These are phyloP conservation scores for Oleoguttula mirabilis DNA, from an alignment of 495 filamentous ascomycete species.

Conservation along the genomic window DNA sequence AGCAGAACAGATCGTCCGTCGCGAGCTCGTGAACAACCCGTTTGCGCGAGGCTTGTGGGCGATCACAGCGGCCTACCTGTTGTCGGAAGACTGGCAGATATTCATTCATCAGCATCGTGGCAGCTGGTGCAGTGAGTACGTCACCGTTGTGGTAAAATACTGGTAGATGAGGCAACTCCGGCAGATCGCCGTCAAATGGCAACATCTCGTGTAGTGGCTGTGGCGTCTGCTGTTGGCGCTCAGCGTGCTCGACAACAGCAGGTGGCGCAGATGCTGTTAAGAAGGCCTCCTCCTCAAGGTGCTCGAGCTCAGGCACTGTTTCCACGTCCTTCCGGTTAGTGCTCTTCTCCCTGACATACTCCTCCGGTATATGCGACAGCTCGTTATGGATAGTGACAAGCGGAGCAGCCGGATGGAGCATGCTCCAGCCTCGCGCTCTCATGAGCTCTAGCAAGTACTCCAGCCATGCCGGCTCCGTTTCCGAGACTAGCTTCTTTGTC, in stretches of 20 bases:
- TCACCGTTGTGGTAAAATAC: constrained; percentile 22
- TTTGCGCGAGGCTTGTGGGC: constrained; percentile 13
- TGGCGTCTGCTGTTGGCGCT: constrained; percentile 14
- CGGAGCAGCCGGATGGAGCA: constrained; percentile 53
- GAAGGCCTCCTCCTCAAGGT: constrained; percentile 20
- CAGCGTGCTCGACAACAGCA: constrained; percentile 9
- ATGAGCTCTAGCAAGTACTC: constrained; percentile 65
- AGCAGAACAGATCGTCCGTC: constrained; percentile 30
- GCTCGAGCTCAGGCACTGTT: background rate
- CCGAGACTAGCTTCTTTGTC: constrained; percentile 34
- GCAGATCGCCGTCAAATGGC: constrained; percentile 29
- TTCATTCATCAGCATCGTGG: constrained; percentile 1
- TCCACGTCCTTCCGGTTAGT: constrained; percentile 1
- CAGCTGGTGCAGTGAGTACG: background rate
- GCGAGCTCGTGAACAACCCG: constrained; percentile 10
- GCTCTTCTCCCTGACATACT: constrained; percentile 32
- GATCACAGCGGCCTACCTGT: constrained; percentile 26
- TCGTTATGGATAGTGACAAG: constrained; percentile 64
- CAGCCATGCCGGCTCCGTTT: constrained; percentile 56
- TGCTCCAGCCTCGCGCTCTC: constrained; percentile 57
- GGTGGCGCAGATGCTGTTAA: constrained; percentile 18
- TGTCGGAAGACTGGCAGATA: constrained; percentile 22
- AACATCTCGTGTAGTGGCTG: constrained; percentile 26
- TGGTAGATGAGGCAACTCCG: constrained; percentile 27
- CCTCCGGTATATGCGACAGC: constrained; percentile 56